Evolutionary conservation across 495 filamentous ascomycete genomes (phyloP).

Genomic region (Xylaria flabelliformis): DNA sequence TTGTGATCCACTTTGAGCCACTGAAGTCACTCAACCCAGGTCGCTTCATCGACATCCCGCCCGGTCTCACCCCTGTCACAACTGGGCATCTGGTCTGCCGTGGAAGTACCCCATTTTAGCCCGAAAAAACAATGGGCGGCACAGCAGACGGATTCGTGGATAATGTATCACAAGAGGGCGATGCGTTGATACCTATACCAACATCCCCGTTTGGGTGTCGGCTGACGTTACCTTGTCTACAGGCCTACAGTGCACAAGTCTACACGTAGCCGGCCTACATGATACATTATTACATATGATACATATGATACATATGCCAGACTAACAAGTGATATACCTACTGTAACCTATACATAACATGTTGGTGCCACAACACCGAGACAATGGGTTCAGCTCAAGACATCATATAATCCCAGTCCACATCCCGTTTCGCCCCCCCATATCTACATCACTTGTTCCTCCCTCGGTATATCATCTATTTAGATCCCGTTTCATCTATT

Average conservation of each 20-base stretch:
- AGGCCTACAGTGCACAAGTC: conserved; percentile 7
- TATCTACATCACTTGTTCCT: neutral
- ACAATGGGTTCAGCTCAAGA: conserved; percentile 10
- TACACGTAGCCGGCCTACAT: neutral
- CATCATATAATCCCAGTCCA: conserved; percentile 15
- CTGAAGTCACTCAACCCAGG: conserved; percentile 14
- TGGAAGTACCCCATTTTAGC: conserved; percentile 20
- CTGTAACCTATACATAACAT: neutral
- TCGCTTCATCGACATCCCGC: neutral
- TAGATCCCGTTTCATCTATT: conserved; percentile 17
- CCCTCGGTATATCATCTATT: neutral
- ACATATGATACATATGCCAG: neutral
- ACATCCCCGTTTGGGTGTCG: conserved; percentile 17
- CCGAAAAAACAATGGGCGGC: conserved; percentile 17
- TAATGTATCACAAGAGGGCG: conserved; percentile 7
- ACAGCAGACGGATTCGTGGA: conserved; percentile 26
- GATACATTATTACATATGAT: neutral
- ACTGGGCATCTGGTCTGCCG: conserved; percentile 17
- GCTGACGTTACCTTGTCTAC: conserved; percentile 22
- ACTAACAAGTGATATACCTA: neutral
- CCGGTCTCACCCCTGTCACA: neutral
- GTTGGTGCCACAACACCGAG: conserved; percentile 11
- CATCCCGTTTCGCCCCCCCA: neutral
- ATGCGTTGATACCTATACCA: conserved; percentile 10
- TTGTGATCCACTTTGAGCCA: conserved; percentile 9